A percentile compares a stretch with the other conserved stretches of the same genome.
Conservation (phyloP, 1,284 basidiomycete species). For the Fomitopsis palustris region DNA sequence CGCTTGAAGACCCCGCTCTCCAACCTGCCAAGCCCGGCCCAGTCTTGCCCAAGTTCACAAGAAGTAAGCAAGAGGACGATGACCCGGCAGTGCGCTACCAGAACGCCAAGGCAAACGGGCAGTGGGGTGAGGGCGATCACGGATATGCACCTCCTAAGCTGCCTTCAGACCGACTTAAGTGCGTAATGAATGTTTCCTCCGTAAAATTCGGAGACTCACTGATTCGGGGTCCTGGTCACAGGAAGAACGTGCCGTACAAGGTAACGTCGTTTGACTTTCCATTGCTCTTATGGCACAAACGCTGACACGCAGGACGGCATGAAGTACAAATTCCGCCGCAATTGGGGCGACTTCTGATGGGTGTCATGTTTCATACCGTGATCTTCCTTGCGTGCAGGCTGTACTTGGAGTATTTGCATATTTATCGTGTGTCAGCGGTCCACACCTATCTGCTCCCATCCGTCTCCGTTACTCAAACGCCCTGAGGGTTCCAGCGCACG, state of each 20-base stretch:
- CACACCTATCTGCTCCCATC: neutral
- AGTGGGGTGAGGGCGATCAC: slow-evolving; percentile 70
- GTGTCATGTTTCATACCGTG: neutral
- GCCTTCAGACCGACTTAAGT: slow-evolving; percentile 69
- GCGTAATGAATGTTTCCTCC: slow-evolving; percentile 17
- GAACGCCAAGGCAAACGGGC: slow-evolving; percentile 51
- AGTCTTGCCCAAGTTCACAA: slow-evolving; percentile 48
- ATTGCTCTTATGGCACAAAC: slow-evolving; percentile 26
- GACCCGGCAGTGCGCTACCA: slow-evolving; percentile 61
- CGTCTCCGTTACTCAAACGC: neutral
- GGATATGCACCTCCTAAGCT: slow-evolving; percentile 74
- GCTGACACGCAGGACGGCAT: slow-evolving; percentile 50
- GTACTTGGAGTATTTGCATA: neutral
- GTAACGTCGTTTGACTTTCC: slow-evolving; percentile 37
- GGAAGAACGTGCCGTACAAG: slow-evolving; percentile 84
- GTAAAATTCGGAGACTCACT: neutral
- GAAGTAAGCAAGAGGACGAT: slow-evolving; percentile 57
- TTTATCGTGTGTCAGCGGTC: neutral
- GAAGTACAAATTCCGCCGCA: slow-evolving; percentile 86
- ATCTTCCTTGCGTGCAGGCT: neutral
- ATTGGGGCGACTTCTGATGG: slow-evolving; percentile 78
- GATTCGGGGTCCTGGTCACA: slow-evolving; percentile 19
- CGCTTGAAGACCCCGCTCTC: slow-evolving; percentile 3
- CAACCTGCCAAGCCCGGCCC: slow-evolving; percentile 17
- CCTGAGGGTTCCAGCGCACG: neutral